A percentile compares a stretch with the other conserved stretches of the same genome.
phyloP scores from a whole-genome alignment of 495 filamentous ascomycete species.

The Alectoria sarmentosa region DNA sequence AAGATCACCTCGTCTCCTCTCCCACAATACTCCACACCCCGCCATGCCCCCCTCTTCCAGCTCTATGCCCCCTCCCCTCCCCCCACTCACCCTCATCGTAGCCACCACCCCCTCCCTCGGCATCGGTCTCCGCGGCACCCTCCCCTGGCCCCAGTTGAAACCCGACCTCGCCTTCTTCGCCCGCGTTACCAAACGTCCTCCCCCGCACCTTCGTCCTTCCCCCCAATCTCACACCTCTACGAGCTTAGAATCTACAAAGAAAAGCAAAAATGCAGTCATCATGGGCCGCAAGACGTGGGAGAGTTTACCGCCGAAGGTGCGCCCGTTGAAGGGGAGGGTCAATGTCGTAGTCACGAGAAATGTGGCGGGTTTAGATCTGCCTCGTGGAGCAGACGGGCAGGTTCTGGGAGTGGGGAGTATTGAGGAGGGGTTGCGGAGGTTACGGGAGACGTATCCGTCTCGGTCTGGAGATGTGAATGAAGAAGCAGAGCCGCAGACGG shows the following conservation, averaged over 20 bases:
- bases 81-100: conserved; percentile 65
- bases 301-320: conserved; percentile 64
- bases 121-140: conserved; percentile 70
- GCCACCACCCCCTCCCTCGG: conserved; percentile 68
- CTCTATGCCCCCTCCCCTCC: conserved; percentile 29
- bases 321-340: conserved; percentile 69
- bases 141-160: conserved; percentile 86
- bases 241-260: no score
- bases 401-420: conserved; percentile 35
- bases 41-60: conserved; percentile 41
- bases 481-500: conserved; percentile 24
- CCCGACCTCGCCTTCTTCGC: conserved; percentile 93
- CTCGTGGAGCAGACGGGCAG: conserved; percentile 25
- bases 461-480: conserved; percentile 28
- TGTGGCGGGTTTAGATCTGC: conserved; percentile 25
- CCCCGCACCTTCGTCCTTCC: conserved; percentile 4
- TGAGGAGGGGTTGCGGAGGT: conserved; percentile 47
- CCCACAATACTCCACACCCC: conserved; percentile 13
- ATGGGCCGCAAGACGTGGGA: conserved; percentile 98
- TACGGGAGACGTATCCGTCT: conserved; percentile 28
- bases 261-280: conserved; percentile 64
- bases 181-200: conserved; percentile 68
- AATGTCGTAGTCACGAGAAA: conserved; percentile 71
- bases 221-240: not conserved
- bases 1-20: no score